These are phyloP conservation scores for Gliomastix tumulicola DNA, from an alignment of 2,329 filamentous ascomycete genomes.

Conservation along the genomic window DNA sequence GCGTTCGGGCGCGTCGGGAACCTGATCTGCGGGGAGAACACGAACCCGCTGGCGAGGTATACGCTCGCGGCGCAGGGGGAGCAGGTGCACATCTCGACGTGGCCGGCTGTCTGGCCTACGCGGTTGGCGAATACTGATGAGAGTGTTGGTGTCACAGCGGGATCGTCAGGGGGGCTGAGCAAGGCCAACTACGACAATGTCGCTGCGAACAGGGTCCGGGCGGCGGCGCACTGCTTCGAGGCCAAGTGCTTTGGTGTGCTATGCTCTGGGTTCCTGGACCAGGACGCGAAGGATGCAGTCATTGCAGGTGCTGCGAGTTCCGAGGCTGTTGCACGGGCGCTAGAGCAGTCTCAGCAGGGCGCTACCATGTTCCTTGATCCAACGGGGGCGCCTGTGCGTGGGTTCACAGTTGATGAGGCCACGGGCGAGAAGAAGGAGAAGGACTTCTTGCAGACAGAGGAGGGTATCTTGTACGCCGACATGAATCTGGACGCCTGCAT, in stretches of 20 bases:
- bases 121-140: slow-evolving; percentile 6
- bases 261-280: slow-evolving; percentile 33
- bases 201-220: slow-evolving; percentile 41
- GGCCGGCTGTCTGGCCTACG: slow-evolving; percentile 50
- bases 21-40: slow-evolving; percentile 51
- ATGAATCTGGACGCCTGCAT: slow-evolving; percentile 40
- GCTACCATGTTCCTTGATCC: slow-evolving; percentile 45
- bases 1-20: slow-evolving; percentile 36
- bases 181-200: slow-evolving; percentile 43
- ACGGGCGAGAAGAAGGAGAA: slow-evolving; percentile 10
- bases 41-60: slow-evolving; percentile 47
- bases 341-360: slow-evolving; percentile 30
- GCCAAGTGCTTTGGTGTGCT: slow-evolving; percentile 49
- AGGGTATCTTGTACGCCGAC: slow-evolving; percentile 45
- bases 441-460: slow-evolving; percentile 33
- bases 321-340: slow-evolving; percentile 15
- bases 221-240: slow-evolving; percentile 50
- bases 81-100: slow-evolving; percentile 45
- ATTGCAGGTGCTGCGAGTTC: slow-evolving; percentile 16
- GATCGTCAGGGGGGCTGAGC: too few species aligned
- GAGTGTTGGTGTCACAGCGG: too few species aligned
- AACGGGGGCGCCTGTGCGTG: slow-evolving; percentile 29
- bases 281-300: slow-evolving; percentile 26
- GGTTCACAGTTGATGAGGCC: slow-evolving; percentile 23
- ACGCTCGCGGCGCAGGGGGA: slow-evolving; percentile 46